Evolutionary conservation across 441 rosid species (phyloP).

Genomic region (Breynia disticha): DNA sequence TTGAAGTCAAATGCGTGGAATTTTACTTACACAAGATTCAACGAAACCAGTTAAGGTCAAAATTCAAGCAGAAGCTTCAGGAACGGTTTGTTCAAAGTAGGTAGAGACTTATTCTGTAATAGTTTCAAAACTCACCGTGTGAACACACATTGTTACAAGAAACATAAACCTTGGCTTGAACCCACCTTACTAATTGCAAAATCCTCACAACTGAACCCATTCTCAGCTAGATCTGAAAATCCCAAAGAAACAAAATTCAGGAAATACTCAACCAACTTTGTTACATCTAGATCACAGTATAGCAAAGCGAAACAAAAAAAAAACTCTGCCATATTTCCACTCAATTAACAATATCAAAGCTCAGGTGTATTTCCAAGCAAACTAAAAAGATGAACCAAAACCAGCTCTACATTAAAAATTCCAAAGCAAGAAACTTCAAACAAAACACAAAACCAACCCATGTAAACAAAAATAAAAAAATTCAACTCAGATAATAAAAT

Average conservation of each 20-base stretch:
- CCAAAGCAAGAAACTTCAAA: too few relatives aligned
- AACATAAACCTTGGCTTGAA: constrained; percentile 14
- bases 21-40: constrained; percentile 10
- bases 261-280: too few relatives aligned
- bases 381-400: too few relatives aligned
- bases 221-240: too few relatives aligned
- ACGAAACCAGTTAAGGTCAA: constrained; percentile 18
- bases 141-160: not conserved
- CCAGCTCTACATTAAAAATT: too few relatives aligned
- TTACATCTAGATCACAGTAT: too few relatives aligned
- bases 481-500: constrained; percentile 22
- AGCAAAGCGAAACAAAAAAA: too few relatives aligned
- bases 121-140: constrained; percentile 2
- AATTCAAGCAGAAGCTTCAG: constrained; percentile 19
- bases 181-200: not conserved
- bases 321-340: too few relatives aligned
- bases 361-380: too few relatives aligned
- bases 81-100: constrained; percentile 10
- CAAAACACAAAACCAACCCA: constrained; percentile 17
- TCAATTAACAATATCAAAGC: too few relatives aligned
- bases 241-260: too few relatives aligned
- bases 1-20: constrained; percentile 13
- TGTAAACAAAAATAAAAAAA: constrained; percentile 10
- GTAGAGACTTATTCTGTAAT: constrained; percentile 8
- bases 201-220: too few relatives aligned